A percentile compares a stretch with the other conserved stretches of the same genome.
Evolutionary conservation across 441 rosid genomes (phyloP).

Genomic region (Gossypium gossypioides): DNA sequence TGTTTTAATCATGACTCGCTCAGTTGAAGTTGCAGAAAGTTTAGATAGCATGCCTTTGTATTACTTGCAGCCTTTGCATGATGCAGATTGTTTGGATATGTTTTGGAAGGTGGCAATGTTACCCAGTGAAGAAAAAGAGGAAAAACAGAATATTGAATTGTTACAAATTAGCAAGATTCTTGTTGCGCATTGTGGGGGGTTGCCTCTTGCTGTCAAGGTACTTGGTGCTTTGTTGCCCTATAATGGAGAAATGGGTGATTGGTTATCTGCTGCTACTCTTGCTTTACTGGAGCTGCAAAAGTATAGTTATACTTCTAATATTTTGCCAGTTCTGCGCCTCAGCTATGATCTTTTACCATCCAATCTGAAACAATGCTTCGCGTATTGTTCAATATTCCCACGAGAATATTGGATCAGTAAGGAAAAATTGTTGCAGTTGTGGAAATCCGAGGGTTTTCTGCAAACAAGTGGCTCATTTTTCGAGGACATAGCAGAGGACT

Average conservation of each 20-base stretch:
- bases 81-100: slow-evolving; percentile 9
- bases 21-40: background rate
- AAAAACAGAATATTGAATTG: background rate
- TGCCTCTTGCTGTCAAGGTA: slow-evolving; percentile 11
- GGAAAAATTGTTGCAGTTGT: slow-evolving; percentile 2
- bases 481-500: slow-evolving; percentile 18
- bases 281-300: background rate
- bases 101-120: background rate
- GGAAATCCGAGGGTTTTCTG: slow-evolving; percentile 13
- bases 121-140: background rate
- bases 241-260: background rate
- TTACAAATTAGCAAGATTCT: background rate
- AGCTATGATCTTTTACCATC: slow-evolving; percentile 12
- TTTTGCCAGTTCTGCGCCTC: slow-evolving; percentile 4
- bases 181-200: slow-evolving; percentile 1
- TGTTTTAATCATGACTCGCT: slow-evolving; percentile 3
- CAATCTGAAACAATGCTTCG: slow-evolving; percentile 10
- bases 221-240: slow-evolving; percentile 2
- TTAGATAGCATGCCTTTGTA: background rate
- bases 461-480: background rate
- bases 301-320: background rate
- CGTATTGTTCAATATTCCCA: slow-evolving; percentile 11
- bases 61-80: slow-evolving; percentile 1
- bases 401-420: background rate
- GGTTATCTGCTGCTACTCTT: slow-evolving; percentile 11